Base-by-base conservation (phyloP, 495 filamentous ascomycete species). In the Rostrohypoxylon terebratum region DNA sequence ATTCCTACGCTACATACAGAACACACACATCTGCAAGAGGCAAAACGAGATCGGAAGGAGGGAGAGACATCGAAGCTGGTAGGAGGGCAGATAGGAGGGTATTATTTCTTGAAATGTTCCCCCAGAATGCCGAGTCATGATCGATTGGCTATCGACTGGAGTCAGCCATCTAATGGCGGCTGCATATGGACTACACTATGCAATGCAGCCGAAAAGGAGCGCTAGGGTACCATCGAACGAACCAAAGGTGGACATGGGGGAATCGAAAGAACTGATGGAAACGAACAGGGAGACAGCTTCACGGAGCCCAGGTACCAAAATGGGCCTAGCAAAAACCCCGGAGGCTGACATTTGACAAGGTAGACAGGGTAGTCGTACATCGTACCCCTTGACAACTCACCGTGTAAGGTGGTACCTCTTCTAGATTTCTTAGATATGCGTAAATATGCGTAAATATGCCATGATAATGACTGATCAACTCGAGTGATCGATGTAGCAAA, bases 171-270 rank as follows among this genome's bases (percentile, higher is more conserved):
- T 62, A 71, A 70, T 66, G 69, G 60, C 70, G 66, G 58, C 76
- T 68, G 74, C 69, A 69, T 69, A 69, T 69, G 67, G 51, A 69
- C 57, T 60, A 71, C 64, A 69, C 57, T 60, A 71, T 68, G 76
- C 63, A 71, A 76, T 75, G 76, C 76, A 66, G 72, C 66, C 72
- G 36, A 73, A 78, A 76, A 73, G 76, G 76, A 76, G 71, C 59
- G 61, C 40, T 50, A 66, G 42, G 65, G 73, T 66, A 54, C 57
- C 68, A 72, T 70, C 50, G 25, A 62, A 65, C 47, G 50, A 63
- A 61, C 48, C 50, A 66, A 55, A 64, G 63, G 34, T 71, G 31
- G 59, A 16, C 18, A 44, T 18, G 36, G 31, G 51, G 34, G 44
- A 51, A 42, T 4, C 36, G 34, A 59, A 51, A 34, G 63, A 34